Base-by-base conservation (phyloP, 305 asterid species). In the Fraxinus albicans region DNA sequence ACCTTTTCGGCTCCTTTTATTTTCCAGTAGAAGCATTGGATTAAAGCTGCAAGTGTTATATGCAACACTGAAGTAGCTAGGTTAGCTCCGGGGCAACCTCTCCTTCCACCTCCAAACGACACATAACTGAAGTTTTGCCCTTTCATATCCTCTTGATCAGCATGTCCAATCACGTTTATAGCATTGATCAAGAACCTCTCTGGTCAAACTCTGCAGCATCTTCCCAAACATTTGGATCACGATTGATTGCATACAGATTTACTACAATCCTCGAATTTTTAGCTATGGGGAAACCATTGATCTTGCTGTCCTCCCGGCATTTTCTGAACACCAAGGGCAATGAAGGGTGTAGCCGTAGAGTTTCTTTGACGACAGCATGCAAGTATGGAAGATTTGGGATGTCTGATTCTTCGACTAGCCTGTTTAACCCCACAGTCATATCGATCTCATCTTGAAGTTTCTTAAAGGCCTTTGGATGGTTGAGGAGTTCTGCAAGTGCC, bases 401-500 rank as follows among this genome's bases (percentile, higher is more conserved):
- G 42, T 90, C 90, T 6, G 93, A 84, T 88, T 88, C 93, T 79
- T 87, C 42, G 12, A 88, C 87, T 31, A 81, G 83, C 27, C 87
- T 79, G 85, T 63, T 76, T 47, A 73, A 78, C 25, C 89, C 90
- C 21, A 84, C 75, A 9, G 85, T 33, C 0, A 81, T 15, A 2
- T 90, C 84, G 79, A 90, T 85, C 82, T 88, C 93, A 27, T 53
- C 81, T 85, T 27, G 87, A 85, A 0, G 88, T 89, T 79, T 81
- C 47, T 23, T 88, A 1, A 76, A 85, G 80, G 67, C 77, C n/a
- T 75, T 17, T 9, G 91, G 90, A 44, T 87, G 86, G 40, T 88
- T 87, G 40, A 90, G 87, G 10, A 88, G 89, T 78, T 90, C 91
- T 0, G 93, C 84, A 10, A 87, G 34, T 69, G 91, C 90, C 91